Conservation (phyloP, 768 basidiomycete species). For the Aureoboletus auriporus region DNA sequence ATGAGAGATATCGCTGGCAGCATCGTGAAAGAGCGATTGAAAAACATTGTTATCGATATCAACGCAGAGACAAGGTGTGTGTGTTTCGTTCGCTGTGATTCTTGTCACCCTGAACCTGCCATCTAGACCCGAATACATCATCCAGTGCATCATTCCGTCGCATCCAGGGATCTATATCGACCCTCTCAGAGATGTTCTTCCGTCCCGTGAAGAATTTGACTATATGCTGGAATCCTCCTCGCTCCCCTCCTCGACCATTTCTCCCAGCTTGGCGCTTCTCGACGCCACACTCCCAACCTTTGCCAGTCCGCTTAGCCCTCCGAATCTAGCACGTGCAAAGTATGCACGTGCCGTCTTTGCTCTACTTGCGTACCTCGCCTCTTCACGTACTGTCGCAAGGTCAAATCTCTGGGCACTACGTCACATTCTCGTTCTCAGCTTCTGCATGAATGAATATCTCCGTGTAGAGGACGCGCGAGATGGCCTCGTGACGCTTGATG, state of each 20-base stretch:
- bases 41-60: slow-evolving; percentile 38
- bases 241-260: slow-evolving; percentile 44
- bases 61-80: slow-evolving; percentile 31
- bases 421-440: slow-evolving; percentile 59
- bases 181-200: slow-evolving; percentile 50
- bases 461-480: slow-evolving; percentile 46
- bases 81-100: neutral
- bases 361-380: slow-evolving; percentile 49
- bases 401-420: slow-evolving; percentile 63
- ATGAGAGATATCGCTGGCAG: slow-evolving; percentile 24
- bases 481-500: slow-evolving; percentile 39
- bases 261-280: slow-evolving; percentile 55
- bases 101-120: neutral
- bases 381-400: slow-evolving; percentile 59
- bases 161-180: slow-evolving; percentile 37
- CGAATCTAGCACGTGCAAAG: slow-evolving; percentile 15
- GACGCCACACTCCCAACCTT: slow-evolving; percentile 55
- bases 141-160: slow-evolving; percentile 33
- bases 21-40: slow-evolving; percentile 41
- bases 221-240: slow-evolving; percentile 36
- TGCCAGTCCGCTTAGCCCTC: slow-evolving; percentile 17
- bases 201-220: slow-evolving; percentile 43
- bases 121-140: slow-evolving; percentile 45
- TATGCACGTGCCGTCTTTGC: slow-evolving; percentile 64
- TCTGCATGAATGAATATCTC: slow-evolving; percentile 61